Conservation (phyloP, 202 grass and related monocot genomes). For the Brachypodium distachyon region DNA sequence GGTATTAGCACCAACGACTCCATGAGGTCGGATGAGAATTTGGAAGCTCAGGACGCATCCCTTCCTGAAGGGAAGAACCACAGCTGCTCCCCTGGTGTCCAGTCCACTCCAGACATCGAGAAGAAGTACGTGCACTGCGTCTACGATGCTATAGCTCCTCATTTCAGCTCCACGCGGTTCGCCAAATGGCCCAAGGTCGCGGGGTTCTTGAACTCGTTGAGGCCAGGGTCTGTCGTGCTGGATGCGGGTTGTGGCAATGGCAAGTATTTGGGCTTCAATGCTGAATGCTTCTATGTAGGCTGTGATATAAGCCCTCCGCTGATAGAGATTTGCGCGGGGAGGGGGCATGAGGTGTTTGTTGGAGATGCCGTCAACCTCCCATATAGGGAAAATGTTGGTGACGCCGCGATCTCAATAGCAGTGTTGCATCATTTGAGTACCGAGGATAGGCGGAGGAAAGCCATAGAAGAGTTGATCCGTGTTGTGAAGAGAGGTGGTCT, state of each 20-base stretch:
- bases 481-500: conserved; percentile 71
- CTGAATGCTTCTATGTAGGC: conserved; percentile 71
- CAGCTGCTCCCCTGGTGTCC: conserved; percentile 29
- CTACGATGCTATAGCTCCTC: conserved; percentile 91
- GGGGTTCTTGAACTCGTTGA: conserved; percentile 67
- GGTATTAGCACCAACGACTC: background rate
- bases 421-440: conserved; percentile 96
- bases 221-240: conserved; percentile 57
- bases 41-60: background rate
- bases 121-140: conserved; percentile 81
- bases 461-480: conserved; percentile 78
- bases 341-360: conserved; percentile 78
- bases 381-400: conserved; percentile 75
- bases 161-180: conserved; percentile 84
- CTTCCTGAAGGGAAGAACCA: background rate
- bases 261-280: conserved; percentile 84
- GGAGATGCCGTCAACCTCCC: conserved; percentile 89
- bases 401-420: conserved; percentile 82
- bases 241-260: conserved; percentile 95
- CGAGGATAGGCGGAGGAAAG: conserved; percentile 71
- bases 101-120: conserved; percentile 83
- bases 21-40: background rate
- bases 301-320: conserved; percentile 79
- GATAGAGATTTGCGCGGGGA: conserved; percentile 69
- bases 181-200: conserved; percentile 98